Evolutionary conservation across 805 yeast genomes (phyloP).

Genomic region (Tetrapisispora arboricola): DNA sequence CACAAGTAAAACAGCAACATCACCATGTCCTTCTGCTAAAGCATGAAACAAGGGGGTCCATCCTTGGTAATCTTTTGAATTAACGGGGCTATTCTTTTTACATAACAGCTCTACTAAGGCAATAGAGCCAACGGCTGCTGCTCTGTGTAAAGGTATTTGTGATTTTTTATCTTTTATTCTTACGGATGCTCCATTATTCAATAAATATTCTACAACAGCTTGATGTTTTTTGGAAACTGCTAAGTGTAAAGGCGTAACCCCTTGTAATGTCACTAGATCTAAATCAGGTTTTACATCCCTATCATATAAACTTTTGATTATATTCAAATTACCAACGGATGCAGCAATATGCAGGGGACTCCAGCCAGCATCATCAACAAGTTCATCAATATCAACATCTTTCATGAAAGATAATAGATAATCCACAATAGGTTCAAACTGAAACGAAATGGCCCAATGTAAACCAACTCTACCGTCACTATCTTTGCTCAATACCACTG

Average conservation of each 20-base stretch:
- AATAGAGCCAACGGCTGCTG: constrained; percentile 65
- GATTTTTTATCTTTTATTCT: constrained; percentile 58
- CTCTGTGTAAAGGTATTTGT: constrained; percentile 67
- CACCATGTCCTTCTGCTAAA: constrained; percentile 80
- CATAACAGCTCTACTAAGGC: constrained; percentile 47
- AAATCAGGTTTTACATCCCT: constrained; percentile 48
- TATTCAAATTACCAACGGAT: constrained; percentile 53
- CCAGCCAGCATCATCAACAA: constrained; percentile 74
- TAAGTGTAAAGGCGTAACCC: constrained; percentile 65
- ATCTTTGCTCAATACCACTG: constrained; percentile 40
- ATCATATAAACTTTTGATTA: constrained; percentile 41
- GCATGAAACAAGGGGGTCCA: constrained; percentile 91
- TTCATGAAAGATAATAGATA: constrained; percentile 29
- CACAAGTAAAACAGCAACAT: constrained; percentile 53
- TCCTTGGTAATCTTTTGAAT: constrained; percentile 57
- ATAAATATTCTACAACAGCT: constrained; percentile 42
- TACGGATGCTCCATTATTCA: constrained; percentile 50
- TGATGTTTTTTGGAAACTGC: constrained; percentile 63
- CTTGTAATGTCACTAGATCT: constrained; percentile 50
- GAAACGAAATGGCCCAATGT: constrained; percentile 79
- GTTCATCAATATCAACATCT: constrained; percentile 53
- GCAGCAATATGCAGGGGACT: constrained; percentile 78
- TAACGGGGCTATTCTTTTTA: constrained; percentile 48
- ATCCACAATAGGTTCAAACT: constrained; percentile 40
- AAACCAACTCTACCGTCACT: constrained; percentile 70